Evolutionary conservation across 345 rosid genomes (phyloP).

Genomic region (Lepidium didymum): DNA sequence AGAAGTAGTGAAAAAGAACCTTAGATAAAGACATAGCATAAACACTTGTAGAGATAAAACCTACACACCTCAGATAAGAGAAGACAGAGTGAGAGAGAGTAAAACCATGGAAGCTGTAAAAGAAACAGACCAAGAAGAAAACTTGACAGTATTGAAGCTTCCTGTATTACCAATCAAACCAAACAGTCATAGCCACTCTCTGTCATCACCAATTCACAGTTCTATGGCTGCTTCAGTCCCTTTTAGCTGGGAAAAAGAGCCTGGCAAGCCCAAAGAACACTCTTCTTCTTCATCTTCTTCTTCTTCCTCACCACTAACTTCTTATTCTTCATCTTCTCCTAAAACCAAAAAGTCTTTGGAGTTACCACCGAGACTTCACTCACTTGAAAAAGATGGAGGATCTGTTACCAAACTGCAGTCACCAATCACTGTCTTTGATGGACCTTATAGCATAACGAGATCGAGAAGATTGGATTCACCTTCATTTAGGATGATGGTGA

Average conservation of each 20-base stretch:
- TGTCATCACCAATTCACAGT: conserved; percentile 52
- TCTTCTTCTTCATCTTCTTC: conserved; percentile 18
- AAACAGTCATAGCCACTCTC: conserved; percentile 25
- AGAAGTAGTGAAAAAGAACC: not conserved
- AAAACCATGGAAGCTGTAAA: conserved; percentile 34
- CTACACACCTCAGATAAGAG: conserved; percentile 4
- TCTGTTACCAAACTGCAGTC: conserved; percentile 35
- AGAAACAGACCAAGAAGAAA: conserved; percentile 28
- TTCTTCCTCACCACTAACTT: conserved; percentile 25
- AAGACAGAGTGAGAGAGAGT: not conserved
- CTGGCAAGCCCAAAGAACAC: conserved; percentile 70
- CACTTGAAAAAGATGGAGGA: conserved; percentile 30
- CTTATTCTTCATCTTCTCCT: conserved; percentile 14
- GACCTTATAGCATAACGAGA: conserved; percentile 23
- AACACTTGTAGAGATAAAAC: conserved; percentile 15
- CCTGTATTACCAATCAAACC: conserved; percentile 28
- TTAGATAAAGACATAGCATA: conserved; percentile 1
- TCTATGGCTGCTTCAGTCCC: conserved; percentile 59
- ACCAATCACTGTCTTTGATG: conserved; percentile 41
- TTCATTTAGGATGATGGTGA: conserved; percentile 27
- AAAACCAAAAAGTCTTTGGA: conserved; percentile 42
- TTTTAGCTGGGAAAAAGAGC: conserved; percentile 82
- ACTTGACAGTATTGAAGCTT: conserved; percentile 31
- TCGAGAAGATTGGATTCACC: conserved; percentile 33
- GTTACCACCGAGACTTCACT: conserved; percentile 51